Evolutionary conservation across 164 flowering plant species (phyloP), one percentile per base, ranked within the genome.

Genomic region (Chimonanthus salicifolius): DNA sequence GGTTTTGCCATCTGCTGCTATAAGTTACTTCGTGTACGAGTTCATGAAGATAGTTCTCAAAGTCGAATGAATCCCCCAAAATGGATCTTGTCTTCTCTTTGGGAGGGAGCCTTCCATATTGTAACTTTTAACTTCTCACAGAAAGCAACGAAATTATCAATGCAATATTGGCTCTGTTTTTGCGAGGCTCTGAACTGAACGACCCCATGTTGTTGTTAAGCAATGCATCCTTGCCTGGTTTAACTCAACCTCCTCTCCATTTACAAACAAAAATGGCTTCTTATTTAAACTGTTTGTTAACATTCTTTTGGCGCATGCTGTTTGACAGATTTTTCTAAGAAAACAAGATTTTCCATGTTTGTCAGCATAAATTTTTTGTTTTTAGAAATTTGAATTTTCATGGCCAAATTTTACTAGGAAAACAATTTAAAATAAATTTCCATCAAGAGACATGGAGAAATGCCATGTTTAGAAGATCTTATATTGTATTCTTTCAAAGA

Each of bases 1-100:
- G 98, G 96, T 94, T 21, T 81, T 92, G 62, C 98, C 97, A 54
- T 94, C 98, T 3, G 97, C 98, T 64, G 76, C 98, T 54, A 94
- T 90, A 68, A 90, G 97, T 82, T 94, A 86, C 80, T 90, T 92
- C 67, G 94, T 94, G 4, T 94, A 94, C 54, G 97, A 92, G 83
- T 88, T 80, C 82, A 92, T 90, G 97, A 94, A 94, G 90, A 87
- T 90, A 18, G 89, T 88, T 70, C 91, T 94, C 78, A 86, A 88
- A 83, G 98, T 89, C 62, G 96, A 90, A 71, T 90, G 83, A 87
- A 13, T 63, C 66, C 66, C 21, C 66, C 66, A 63, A 63, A 33
- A 5, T 63, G 11, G 44, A 54, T 54, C 15, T 33, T 58, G 4
- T 58, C 33, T 33, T 58, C 16, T 58, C 33, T 58, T 58, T 63